Conservation (phyloP, 1,139 yeast species). For the Yamadazyma atmosphaerica region DNA sequence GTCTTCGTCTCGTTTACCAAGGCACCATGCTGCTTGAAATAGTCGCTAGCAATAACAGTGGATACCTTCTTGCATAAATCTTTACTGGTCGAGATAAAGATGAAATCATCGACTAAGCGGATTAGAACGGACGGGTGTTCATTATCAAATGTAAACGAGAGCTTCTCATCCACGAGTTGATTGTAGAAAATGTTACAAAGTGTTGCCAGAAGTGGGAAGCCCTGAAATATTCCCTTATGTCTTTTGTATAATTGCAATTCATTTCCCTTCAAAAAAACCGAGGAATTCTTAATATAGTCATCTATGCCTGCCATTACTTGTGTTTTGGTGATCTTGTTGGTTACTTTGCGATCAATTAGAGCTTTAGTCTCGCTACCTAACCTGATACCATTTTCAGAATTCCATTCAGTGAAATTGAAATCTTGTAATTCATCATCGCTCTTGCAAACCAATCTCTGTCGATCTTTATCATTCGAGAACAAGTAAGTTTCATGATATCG, state of each 20-base stretch:
- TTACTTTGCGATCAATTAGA: constrained; percentile 12
- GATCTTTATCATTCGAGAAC: constrained; percentile 12
- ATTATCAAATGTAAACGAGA: constrained; percentile 26
- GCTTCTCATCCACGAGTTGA: constrained; percentile 50
- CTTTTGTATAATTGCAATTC: constrained; percentile 32
- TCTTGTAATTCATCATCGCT: constrained; percentile 10
- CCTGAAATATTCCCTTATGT: constrained; percentile 80
- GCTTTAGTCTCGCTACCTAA: constrained; percentile 5
- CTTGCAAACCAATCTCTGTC: constrained; percentile 6
- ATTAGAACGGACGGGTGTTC: constrained; percentile 41
- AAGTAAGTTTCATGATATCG: constrained; percentile 14
- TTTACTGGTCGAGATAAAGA: constrained; percentile 54
- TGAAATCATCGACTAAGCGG: constrained; percentile 84
- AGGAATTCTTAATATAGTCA: constrained; percentile 14
- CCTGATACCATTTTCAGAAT: constrained; percentile 1
- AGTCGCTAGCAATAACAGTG: constrained; percentile 23
- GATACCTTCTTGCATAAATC: constrained; percentile 21
- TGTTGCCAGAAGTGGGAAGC: constrained; percentile 73
- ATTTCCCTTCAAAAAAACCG: constrained; percentile 11
- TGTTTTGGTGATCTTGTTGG: constrained; percentile 11
- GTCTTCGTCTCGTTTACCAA: constrained; percentile 60
- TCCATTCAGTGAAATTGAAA: constrained; percentile 8
- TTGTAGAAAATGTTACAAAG: constrained; percentile 79
- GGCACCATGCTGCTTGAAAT: constrained; percentile 56
- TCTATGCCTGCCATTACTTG: constrained; percentile 12